Evolutionary conservation across 768 basidiomycete genomes (phyloP), one percentile per base, ranked within the genome.

Genomic region (Mycena vulgaris): DNA sequence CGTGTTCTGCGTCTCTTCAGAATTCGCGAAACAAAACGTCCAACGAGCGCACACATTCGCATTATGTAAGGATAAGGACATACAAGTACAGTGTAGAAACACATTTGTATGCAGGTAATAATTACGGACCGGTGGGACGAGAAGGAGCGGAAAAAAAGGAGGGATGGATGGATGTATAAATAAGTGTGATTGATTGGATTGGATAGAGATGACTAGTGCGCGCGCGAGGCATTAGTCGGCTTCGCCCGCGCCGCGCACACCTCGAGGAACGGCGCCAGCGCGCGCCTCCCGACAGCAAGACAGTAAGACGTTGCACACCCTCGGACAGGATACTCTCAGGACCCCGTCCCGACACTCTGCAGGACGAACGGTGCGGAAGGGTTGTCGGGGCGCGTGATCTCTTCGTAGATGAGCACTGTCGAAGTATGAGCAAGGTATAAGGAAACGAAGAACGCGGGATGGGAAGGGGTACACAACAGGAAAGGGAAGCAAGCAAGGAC

Each of bases 331-430:
- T n/a, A n/a, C 33, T 10, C 53, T 66, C 35, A 65, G 25, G 65
- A 67, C 16, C 49, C 66, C 2, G 63, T 48, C 5, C 56, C 63
- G 14, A 39, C 55, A 33, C 59, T 61, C 37, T 72, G 71, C 35
- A 72, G 58, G 40, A 55, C 68, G 57, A 74, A 68, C 35, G 75
- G 77, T 35, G 66, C 51, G 4, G 67, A 51, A 28, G 71, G 71
- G 39, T 74, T 72, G 59, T 78, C 75, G 10, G 80, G 78, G 48
- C 83, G 77, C 47, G 83, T 85, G 35, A 89, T 85, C 74, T 89
- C 88, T 49, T 84, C 80, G 75, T 88, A 89, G 75, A 89, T 89
- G 51, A 87, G 77, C 42, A 85, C 85, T 86, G 65, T 21, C 19
- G 23, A 39, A 25, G 17, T 33, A 23, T 48, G 31, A 45, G 45